Evolutionary conservation across 306 rosid genomes (phyloP).

Genomic region (Leucaena leucocephala): DNA sequence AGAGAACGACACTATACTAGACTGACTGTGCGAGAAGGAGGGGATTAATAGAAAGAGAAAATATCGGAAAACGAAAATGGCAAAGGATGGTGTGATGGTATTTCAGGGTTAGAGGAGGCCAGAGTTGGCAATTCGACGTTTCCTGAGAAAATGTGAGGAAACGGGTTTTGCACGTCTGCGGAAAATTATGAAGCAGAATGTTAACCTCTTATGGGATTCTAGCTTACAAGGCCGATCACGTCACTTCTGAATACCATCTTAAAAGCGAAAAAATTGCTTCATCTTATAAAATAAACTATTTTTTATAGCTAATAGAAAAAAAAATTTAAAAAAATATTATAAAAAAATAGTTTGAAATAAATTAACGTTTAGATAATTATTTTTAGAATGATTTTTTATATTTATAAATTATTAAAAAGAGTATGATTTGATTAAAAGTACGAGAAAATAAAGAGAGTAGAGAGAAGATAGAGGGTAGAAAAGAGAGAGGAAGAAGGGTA

Average conservation of each 20-base stretch:
- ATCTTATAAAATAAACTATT: too few relatives aligned
- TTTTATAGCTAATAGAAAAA: too few relatives aligned
- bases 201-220: not conserved
- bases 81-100: not conserved
- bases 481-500: too few relatives aligned
- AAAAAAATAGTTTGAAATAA: too few relatives aligned
- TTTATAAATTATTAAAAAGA: too few relatives aligned
- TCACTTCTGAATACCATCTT: not conserved
- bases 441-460: too few relatives aligned
- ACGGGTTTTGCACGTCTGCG: constrained; percentile 7
- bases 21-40: not conserved
- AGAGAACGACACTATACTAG: not conserved
- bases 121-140: not conserved
- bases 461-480: too few relatives aligned
- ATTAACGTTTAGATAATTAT: too few relatives aligned
- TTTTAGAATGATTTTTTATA: too few relatives aligned
- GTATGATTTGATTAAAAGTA: too few relatives aligned
- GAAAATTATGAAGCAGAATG: not conserved
- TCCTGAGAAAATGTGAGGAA: not conserved
- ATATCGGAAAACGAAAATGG: not conserved
- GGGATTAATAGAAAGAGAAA: not conserved
- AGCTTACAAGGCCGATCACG: not conserved
- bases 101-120: not conserved
- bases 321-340: too few relatives aligned
- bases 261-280: too few relatives aligned